Conservation (phyloP, 306 rosid genomes). For the Sicyos baderoa region DNA sequence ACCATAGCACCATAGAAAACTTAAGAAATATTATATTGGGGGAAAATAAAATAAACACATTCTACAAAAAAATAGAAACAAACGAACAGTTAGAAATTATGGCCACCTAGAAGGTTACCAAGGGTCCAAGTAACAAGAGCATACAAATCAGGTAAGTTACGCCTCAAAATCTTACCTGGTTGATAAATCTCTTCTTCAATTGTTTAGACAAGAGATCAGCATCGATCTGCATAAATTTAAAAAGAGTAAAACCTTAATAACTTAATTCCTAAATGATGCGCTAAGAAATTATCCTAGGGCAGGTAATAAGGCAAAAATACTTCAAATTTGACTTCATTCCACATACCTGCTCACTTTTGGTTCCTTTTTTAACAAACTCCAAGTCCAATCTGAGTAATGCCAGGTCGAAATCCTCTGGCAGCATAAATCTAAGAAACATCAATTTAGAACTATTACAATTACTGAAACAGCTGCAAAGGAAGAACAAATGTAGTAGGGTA, state of each 20-base stretch:
- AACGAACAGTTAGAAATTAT: neutral
- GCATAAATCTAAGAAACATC: constrained; percentile 47
- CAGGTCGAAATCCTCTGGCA: constrained; percentile 65
- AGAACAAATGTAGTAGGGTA: neutral
- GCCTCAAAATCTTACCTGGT: constrained; percentile 50
- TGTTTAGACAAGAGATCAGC: constrained; percentile 64
- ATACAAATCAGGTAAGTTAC: neutral
- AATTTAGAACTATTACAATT: constrained; percentile 16
- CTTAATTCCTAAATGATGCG: neutral
- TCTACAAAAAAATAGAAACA: neutral
- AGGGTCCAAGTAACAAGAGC: constrained; percentile 16
- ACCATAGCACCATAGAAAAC: neutral
- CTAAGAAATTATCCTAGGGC: constrained; percentile 7
- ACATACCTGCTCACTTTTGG: constrained; percentile 70
- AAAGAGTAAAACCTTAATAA: neutral
- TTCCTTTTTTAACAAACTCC: constrained; percentile 73
- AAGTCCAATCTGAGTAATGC: constrained; percentile 72
- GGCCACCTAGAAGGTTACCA: neutral
- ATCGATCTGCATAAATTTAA: constrained; percentile 53
- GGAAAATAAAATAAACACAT: neutral
- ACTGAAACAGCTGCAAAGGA: neutral
- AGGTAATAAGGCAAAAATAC: neutral
- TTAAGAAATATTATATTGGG: neutral
- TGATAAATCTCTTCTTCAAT: constrained; percentile 49
- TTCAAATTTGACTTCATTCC: constrained; percentile 7